phyloP scores from a whole-genome alignment of 257 asterid genomes.

The Pogostemon cablin region DNA sequence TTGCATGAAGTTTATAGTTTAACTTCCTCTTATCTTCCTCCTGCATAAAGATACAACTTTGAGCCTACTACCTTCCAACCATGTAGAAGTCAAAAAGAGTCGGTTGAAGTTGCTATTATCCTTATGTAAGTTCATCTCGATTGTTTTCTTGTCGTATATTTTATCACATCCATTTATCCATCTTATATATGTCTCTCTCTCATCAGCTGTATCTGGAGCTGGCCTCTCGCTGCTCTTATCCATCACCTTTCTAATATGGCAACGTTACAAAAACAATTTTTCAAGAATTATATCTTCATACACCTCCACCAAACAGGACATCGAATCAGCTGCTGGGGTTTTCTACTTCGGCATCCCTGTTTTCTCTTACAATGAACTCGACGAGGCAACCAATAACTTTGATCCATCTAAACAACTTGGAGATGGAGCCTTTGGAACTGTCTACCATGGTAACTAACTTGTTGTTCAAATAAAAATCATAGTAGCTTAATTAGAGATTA shows the following conservation, averaged over 20 bases:
- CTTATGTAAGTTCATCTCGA: not conserved
- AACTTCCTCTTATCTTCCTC: not conserved
- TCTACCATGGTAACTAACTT: slow-evolving; percentile 53
- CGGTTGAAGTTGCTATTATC: not conserved
- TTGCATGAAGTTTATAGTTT: too few species aligned
- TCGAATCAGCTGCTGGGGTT: slow-evolving; percentile 36
- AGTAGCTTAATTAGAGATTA: too few species aligned
- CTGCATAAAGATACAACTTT: too few species aligned
- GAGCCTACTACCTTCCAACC: too few species aligned
- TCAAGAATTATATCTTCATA: slow-evolving; percentile 38
- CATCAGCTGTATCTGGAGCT: slow-evolving; percentile 40
- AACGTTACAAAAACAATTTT: slow-evolving; percentile 38
- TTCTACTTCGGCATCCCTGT: slow-evolving; percentile 49
- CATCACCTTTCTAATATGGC: not conserved
- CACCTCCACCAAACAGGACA: slow-evolving; percentile 26
- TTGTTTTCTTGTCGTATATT: not conserved
- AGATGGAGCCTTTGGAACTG: slow-evolving; percentile 76
- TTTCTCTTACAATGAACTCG: slow-evolving; percentile 58
- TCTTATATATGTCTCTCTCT: not conserved
- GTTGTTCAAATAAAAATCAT: too few species aligned
- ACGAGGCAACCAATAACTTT: slow-evolving; percentile 52
- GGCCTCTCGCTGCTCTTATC: slow-evolving; percentile 22
- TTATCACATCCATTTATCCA: not conserved
- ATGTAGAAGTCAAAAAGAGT: too few species aligned
- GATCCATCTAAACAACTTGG: slow-evolving; percentile 65